These are phyloP conservation scores for Aurifilum marmelostoma DNA, from an alignment of 2,329 filamentous ascomycete species.

Conservation along the genomic window DNA sequence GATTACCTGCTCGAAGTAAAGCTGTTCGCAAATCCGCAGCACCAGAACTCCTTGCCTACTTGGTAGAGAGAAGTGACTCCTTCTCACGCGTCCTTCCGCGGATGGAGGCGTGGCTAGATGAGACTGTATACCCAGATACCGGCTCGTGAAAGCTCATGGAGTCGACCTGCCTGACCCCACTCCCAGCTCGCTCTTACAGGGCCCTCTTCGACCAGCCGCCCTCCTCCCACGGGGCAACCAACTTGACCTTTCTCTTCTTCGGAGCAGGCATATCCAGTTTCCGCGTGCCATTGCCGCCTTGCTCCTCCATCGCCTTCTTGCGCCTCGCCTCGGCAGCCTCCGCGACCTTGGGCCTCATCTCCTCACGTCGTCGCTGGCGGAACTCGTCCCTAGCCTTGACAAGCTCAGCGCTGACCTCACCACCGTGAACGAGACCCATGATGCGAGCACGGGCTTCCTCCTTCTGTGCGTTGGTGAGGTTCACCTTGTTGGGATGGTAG, in stretches of 20 bases:
- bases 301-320: constrained; percentile 10
- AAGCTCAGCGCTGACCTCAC: constrained; percentile 26
- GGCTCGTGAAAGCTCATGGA: not conserved
- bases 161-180: not conserved
- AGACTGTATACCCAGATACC: no score
- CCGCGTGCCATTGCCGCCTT: not conserved
- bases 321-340: constrained; percentile 24
- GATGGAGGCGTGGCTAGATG: no score
- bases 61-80: no score
- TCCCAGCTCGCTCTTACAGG: not conserved
- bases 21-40: no score
- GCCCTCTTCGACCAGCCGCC: constrained; percentile 16
- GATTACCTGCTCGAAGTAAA: no score
- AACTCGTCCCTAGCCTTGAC: constrained; percentile 23
- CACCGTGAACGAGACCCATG: constrained; percentile 29
- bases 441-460: constrained; percentile 21
- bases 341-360: constrained; percentile 25
- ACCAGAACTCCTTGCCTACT: no score
- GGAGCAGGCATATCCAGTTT: not conserved
- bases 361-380: constrained; percentile 22
- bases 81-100: no score
- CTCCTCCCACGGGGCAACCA: constrained; percentile 28
- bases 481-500: constrained; percentile 29
- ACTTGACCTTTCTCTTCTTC: constrained; percentile 24
- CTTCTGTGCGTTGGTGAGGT: constrained; percentile 21